A percentile compares a stretch with the other conserved stretches of the same genome.
phyloP scores from a whole-genome alignment of 768 basidiomycete species.

The Boletales sp. region DNA sequence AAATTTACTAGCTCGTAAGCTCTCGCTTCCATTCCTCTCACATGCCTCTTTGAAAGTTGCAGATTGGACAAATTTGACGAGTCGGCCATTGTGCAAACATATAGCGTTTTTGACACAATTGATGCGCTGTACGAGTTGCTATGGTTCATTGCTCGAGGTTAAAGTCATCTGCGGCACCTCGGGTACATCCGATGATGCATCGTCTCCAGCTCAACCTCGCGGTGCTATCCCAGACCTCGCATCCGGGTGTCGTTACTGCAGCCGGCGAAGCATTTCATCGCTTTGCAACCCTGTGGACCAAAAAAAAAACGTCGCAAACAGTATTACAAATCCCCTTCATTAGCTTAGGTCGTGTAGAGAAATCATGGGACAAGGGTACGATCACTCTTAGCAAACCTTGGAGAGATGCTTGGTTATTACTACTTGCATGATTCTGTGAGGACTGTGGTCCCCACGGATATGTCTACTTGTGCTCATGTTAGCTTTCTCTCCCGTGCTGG shows the following conservation, averaged over 20 bases:
- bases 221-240: constrained; percentile 50
- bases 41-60: neutral
- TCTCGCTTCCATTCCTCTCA: neutral
- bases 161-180: constrained; percentile 17
- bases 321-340: constrained; percentile 57
- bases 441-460: constrained; percentile 58
- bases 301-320: constrained; percentile 61
- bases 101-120: constrained; percentile 56
- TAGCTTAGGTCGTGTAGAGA: constrained; percentile 61
- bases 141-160: constrained; percentile 68
- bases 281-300: constrained; percentile 71
- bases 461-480: constrained; percentile 60
- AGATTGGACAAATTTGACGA: constrained; percentile 33
- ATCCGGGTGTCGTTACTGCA: constrained; percentile 51
- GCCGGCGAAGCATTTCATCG: constrained; percentile 72
- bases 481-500: no score
- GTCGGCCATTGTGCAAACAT: constrained; percentile 46
- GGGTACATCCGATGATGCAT: constrained; percentile 6
- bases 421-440: constrained; percentile 54
- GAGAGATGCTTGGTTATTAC: constrained; percentile 60
- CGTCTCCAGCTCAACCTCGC: constrained; percentile 46
- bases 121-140: constrained; percentile 60
- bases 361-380: constrained; percentile 63
- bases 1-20: constrained; percentile 50
- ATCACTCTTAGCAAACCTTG: constrained; percentile 57